These are phyloP conservation scores for Wickerhamiella vanderwaltii DNA, from an alignment of 805 yeast genomes.

Conservation along the genomic window DNA sequence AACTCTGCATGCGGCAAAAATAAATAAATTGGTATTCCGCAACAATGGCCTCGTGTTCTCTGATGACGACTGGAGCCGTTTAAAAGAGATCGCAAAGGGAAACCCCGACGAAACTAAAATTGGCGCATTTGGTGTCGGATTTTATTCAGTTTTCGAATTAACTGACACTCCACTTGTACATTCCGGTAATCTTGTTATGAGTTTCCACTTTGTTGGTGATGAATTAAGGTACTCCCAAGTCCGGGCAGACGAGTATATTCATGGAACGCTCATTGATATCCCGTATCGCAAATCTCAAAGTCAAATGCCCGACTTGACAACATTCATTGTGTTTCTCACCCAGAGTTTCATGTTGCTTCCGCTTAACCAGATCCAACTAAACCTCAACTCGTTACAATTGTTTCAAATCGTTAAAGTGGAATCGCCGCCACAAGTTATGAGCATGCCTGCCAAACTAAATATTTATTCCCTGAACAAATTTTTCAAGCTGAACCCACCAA, in stretches of 20 bases:
- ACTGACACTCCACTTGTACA: conserved; percentile 67
- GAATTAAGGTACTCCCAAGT: conserved; percentile 27
- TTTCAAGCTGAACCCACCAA: conserved; percentile 20
- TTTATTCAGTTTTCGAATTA: conserved; percentile 67
- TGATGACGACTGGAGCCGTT: conserved; percentile 30
- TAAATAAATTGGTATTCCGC: conserved; percentile 19
- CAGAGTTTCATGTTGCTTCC: conserved; percentile 30
- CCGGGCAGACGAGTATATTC: conserved; percentile 16
- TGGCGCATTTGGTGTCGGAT: conserved; percentile 37
- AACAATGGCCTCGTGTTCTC: conserved; percentile 29
- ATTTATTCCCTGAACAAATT: conserved; percentile 22
- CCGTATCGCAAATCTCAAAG: conserved; percentile 25
- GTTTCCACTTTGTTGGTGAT: conserved; percentile 29
- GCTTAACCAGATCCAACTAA: conserved; percentile 23
- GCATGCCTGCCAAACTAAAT: conserved; percentile 21
- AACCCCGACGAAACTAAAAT: conserved; percentile 34
- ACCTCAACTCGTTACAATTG: conserved; percentile 23
- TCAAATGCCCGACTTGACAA: conserved; percentile 25
- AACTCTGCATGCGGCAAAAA: conserved; percentile 23
- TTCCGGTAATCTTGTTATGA: conserved; percentile 30
- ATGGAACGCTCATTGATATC: conserved; percentile 30
- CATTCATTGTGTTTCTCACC: conserved; percentile 29
- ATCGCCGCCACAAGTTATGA: conserved; percentile 18
- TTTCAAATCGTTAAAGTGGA: conserved; percentile 23
- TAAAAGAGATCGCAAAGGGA: conserved; percentile 32